Evolutionary conservation across 2,329 filamentous ascomycete species (phyloP).

Genomic region (Trichoderma sp.): DNA sequence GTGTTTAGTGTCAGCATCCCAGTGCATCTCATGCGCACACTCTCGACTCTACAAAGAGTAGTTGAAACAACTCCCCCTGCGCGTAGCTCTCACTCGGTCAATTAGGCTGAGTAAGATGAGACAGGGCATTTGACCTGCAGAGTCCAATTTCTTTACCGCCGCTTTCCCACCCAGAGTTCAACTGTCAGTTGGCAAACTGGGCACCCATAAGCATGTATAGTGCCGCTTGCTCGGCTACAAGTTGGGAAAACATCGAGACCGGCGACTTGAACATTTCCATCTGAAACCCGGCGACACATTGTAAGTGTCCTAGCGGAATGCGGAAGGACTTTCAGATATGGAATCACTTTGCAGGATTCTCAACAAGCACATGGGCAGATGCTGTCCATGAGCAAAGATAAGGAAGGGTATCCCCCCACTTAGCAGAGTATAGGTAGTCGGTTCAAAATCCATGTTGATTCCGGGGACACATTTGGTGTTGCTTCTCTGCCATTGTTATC

Average conservation of each 20-base stretch:
- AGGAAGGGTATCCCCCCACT: constrained; percentile 5
- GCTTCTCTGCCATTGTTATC: not conserved
- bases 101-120: not conserved
- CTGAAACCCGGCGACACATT: not conserved
- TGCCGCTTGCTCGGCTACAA: not conserved
- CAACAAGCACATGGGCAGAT: not conserved
- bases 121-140: not conserved
- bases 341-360: too few relatives aligned
- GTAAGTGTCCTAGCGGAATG: not conserved
- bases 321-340: not conserved
- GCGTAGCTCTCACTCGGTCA: not conserved
- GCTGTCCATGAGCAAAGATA: not conserved
- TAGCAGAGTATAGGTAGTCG: not conserved
- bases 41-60: not conserved
- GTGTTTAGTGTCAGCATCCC: not conserved
- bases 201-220: not conserved
- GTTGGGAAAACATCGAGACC: not conserved
- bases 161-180: not conserved
- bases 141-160: not conserved
- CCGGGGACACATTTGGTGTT: not conserved
- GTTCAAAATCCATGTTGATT: not conserved
- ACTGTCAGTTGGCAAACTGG: not conserved
- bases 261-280: not conserved
- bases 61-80: constrained; percentile 12
- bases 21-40: not conserved